Evolutionary conservation across 2,329 filamentous ascomycete species (phyloP).

Genomic region (Aspergillus novoparasiticus): DNA sequence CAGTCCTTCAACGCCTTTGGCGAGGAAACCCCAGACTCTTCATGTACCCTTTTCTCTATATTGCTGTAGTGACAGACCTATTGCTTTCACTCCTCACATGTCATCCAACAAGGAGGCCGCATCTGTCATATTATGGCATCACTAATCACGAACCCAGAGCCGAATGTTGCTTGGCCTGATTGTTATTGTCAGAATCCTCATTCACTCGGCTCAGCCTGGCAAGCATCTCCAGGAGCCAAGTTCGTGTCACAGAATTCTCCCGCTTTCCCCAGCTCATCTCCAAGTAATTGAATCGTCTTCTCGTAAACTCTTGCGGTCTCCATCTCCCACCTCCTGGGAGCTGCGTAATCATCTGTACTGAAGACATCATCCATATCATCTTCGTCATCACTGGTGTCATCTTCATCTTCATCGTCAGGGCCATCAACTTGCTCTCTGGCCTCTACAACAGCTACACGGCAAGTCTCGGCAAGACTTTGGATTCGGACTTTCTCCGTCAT

Average conservation of each 20-base stretch:
- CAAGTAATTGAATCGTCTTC: conserved; percentile 73
- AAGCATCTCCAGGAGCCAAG: conserved; percentile 17
- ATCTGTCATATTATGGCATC: not conserved
- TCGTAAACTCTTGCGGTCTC: conserved; percentile 78
- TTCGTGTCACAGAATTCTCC: conserved; percentile 29
- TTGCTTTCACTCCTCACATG: not conserved
- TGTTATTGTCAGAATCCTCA: not conserved
- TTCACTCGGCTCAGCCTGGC: not conserved
- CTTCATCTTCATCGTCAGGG: conserved; percentile 41
- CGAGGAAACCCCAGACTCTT: too few species aligned
- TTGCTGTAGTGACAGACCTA: not conserved
- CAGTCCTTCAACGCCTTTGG: too few species aligned
- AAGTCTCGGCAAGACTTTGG: conserved; percentile 77
- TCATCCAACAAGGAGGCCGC: not conserved
- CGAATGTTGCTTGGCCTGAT: not conserved
- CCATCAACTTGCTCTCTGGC: conserved; percentile 55
- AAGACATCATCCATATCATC: conserved; percentile 47
- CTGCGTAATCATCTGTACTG: conserved; percentile 29
- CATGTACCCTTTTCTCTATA: too few species aligned
- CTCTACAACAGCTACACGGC: conserved; percentile 70
- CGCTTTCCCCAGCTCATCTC: conserved; percentile 61
- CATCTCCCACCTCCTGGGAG: conserved; percentile 57
- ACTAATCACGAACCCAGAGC: not conserved
- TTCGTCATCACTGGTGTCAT: conserved; percentile 37
- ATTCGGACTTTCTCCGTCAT: conserved; percentile 88